Base-by-base conservation (phyloP, 2,329 filamentous ascomycete species). In the Xylaria sp. region DNA sequence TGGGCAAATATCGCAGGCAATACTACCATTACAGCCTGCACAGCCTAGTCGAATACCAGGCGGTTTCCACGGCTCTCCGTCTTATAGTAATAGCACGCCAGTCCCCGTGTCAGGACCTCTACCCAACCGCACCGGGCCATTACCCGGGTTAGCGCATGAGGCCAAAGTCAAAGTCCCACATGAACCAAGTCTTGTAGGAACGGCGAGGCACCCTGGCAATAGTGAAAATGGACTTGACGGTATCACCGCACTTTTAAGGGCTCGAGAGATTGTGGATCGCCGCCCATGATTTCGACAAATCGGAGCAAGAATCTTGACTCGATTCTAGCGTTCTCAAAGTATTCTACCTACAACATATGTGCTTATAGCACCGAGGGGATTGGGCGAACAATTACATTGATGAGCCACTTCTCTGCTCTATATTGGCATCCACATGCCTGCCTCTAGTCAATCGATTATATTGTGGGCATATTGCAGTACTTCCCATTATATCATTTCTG, bases 211-310 rank as follows among this genome's bases (percentile, higher is more conserved):
- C 11, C 33, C 27, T n/a, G 59, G 47, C 31, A 29, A 47, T 6
- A 50, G 72, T 2, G 77, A 78, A 3, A 69, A 69, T 5, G 74
- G 77, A 3, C 76, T 89, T 22, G 87, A 89, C 67, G 87, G 87
- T 1, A 86, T 90, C 78, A 87, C 81, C 66, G 87, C 87, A 6
- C 77, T 90, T 11, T 75, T 89, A 1, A 82, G 81, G 67, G 87
- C 87, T 10, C 86, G 87, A 36, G 87, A 89, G 71, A 86, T 89
- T 67, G 85, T 89, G 44, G 84, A 85, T 64, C 81, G 82, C 47
- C 78, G 81, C 58, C 69, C 59, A 6, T 72, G 55, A 69, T 42
- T 27, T 36, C 10, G 36, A n/a, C 20, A 20, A 27, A 9, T 27
- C 2, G 6, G 22, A 57, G 9, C 20, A 9, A 25, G 20, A 13